These are phyloP conservation scores for Drechslerella dactyloides DNA, from an alignment of 2,329 filamentous ascomycete genomes.

Conservation along the genomic window DNA sequence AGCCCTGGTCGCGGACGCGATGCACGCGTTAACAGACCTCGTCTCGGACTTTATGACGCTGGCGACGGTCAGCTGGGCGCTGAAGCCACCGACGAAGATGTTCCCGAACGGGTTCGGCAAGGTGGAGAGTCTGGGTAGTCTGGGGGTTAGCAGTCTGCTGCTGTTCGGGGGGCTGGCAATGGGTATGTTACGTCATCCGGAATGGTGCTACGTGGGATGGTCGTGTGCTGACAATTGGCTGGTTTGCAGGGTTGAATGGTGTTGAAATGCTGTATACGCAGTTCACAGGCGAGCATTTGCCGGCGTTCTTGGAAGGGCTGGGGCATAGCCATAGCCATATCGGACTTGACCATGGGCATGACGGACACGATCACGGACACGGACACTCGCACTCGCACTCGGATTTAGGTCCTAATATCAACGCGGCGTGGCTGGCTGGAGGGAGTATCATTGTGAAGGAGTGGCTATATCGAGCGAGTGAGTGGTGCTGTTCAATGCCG, in stretches of 20 bases:
- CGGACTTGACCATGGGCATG: conserved; percentile 65
- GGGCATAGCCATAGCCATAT: conserved; percentile 57
- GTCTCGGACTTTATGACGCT: conserved; percentile 94
- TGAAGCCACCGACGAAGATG: conserved; percentile 79
- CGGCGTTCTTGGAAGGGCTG: conserved; percentile 60
- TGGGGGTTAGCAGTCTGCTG: conserved; percentile 91
- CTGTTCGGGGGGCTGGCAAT: conserved; percentile 90
- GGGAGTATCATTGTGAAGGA: conserved; percentile 93
- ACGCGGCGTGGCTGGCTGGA: conserved; percentile 91
- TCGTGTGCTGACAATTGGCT: conserved; percentile 9
- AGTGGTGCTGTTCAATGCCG: conserved; percentile 58
- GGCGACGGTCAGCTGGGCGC: conserved; percentile 89
- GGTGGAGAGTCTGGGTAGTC: conserved; percentile 90
- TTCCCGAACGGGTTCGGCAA: conserved; percentile 96
- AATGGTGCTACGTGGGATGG: neutral
- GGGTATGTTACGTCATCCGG: conserved; percentile 56
- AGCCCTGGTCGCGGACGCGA: conserved; percentile 84
- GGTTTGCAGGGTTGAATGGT: conserved; percentile 22
- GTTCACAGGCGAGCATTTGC: conserved; percentile 71
- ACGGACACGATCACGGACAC: conserved; percentile 64
- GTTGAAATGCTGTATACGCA: conserved; percentile 67
- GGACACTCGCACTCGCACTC: conserved; percentile 71
- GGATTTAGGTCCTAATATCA: conserved; percentile 77
- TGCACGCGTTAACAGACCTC: conserved; percentile 93
- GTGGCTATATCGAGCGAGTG: conserved; percentile 95